Conservation (phyloP, 345 rosid genomes). For the Lepidium aucheri region DNA sequence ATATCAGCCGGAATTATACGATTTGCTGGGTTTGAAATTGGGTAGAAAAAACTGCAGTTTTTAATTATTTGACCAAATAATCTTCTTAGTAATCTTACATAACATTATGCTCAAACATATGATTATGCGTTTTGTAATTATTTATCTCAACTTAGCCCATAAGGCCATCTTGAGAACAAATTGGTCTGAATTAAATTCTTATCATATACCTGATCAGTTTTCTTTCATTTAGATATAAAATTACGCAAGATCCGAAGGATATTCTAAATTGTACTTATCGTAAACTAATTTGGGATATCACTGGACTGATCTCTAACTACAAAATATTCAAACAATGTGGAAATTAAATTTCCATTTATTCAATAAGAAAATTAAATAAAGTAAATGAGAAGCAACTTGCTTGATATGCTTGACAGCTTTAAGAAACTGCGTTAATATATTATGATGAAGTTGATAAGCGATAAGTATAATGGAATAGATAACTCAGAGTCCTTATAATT, state of each 20-base stretch:
- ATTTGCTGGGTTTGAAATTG: too few species aligned
- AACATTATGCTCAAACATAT: not conserved
- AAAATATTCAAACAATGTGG: slow-evolving; percentile 10
- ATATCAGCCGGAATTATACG: too few species aligned
- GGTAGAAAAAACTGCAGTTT: too few species aligned
- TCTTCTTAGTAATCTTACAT: too few species aligned
- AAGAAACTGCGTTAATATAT: not conserved
- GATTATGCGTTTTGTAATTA: not conserved
- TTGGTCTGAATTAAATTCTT: not conserved
- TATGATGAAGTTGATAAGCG: slow-evolving; percentile 23
- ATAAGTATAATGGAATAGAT: slow-evolving; percentile 6
- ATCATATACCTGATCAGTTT: not conserved
- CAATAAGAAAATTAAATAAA: not conserved
- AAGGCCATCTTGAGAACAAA: not conserved
- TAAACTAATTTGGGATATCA: not conserved
- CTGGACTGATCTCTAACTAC: slow-evolving; percentile 4
- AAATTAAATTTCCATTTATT: not conserved
- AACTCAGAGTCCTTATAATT: slow-evolving; percentile 11
- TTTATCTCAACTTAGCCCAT: too few species aligned
- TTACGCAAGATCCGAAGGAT: not conserved
- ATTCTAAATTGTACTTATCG: not conserved
- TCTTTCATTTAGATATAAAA: not conserved
- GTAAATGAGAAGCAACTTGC: slow-evolving; percentile 18
- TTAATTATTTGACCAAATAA: too few species aligned
- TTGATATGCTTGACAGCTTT: slow-evolving; percentile 1